phyloP scores from a whole-genome alignment of 768 basidiomycete genomes.

The Boletellus sp. region DNA sequence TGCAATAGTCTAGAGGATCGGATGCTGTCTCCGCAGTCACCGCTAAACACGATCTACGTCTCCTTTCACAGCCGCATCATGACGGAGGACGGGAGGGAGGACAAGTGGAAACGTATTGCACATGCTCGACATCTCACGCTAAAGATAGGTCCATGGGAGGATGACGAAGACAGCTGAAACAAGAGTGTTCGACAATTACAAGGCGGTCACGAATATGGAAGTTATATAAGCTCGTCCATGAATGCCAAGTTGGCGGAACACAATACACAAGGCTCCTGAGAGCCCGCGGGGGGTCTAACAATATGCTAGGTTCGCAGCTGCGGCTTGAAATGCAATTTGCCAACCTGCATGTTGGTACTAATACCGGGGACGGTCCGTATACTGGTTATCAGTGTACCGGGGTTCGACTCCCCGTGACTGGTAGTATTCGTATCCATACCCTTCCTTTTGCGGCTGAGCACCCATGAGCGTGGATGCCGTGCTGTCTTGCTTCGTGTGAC shows the following conservation, averaged over 20 bases:
- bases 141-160: constrained; percentile 31
- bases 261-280: constrained; percentile 1
- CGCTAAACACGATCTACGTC: constrained; percentile 8
- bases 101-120: constrained; percentile 28
- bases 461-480: constrained; percentile 55
- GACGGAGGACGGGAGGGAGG: constrained; percentile 21
- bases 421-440: constrained; percentile 28
- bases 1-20: constrained; percentile 30
- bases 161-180: constrained; percentile 12
- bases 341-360: constrained; percentile 9
- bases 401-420: constrained; percentile 32
- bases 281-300: constrained; percentile 6
- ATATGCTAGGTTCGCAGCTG: constrained; percentile 1
- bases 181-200: not conserved
- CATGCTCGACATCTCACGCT: constrained; percentile 14
- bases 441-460: constrained; percentile 46
- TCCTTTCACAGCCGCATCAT: constrained; percentile 19
- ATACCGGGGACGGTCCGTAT: constrained; percentile 35
- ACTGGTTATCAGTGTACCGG: constrained; percentile 28
- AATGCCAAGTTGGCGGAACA: not conserved
- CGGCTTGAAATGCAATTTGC: not conserved
- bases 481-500: constrained; percentile 55
- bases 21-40: constrained; percentile 7
- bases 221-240: constrained; percentile 2
- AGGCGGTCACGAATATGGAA: not conserved